Evolutionary conservation across 2,329 filamentous ascomycete genomes (phyloP).

Genomic region (Epichloe sp.): DNA sequence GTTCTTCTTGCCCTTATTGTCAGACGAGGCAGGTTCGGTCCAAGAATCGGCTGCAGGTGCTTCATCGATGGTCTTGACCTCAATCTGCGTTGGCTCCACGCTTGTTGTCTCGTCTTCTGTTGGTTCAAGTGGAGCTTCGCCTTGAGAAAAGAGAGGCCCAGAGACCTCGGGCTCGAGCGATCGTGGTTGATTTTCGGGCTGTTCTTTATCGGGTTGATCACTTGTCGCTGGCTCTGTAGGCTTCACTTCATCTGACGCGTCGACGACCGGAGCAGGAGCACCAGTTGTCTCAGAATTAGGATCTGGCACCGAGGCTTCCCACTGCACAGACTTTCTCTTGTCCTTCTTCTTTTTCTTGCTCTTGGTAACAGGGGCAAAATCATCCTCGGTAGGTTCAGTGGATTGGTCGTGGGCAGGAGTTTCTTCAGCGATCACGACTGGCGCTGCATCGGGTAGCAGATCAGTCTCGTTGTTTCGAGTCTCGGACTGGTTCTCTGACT

Average conservation of each 20-base stretch:
- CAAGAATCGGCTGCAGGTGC: slow-evolving; percentile 1
- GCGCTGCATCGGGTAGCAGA: neutral
- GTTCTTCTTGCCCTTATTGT: slow-evolving; percentile 22
- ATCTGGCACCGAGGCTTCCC: slow-evolving; percentile 7
- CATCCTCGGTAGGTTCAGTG: neutral
- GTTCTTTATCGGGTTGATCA: neutral
- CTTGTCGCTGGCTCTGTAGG: neutral
- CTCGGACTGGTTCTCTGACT: neutral
- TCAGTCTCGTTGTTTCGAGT: neutral
- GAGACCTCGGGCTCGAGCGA: slow-evolving; percentile 12
- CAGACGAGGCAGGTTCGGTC: slow-evolving; percentile 7
- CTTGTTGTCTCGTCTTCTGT: slow-evolving; percentile 13
- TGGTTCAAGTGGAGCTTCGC: slow-evolving; percentile 12
- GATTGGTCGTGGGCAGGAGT: neutral
- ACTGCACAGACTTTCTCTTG: slow-evolving; percentile 10
- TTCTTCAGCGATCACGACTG: neutral
- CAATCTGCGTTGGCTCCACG: slow-evolving; percentile 12
- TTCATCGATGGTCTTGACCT: slow-evolving; percentile 6
- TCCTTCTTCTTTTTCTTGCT: slow-evolving; percentile 5
- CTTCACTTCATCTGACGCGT: neutral
- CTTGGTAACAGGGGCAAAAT: neutral
- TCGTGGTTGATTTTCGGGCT: slow-evolving; percentile 1
- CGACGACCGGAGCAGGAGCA: neutral
- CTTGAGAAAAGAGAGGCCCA: slow-evolving; percentile 21
- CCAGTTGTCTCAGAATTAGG: neutral